phyloP scores from a whole-genome alignment of 306 rosid genomes.

The Castanea crenata region DNA sequence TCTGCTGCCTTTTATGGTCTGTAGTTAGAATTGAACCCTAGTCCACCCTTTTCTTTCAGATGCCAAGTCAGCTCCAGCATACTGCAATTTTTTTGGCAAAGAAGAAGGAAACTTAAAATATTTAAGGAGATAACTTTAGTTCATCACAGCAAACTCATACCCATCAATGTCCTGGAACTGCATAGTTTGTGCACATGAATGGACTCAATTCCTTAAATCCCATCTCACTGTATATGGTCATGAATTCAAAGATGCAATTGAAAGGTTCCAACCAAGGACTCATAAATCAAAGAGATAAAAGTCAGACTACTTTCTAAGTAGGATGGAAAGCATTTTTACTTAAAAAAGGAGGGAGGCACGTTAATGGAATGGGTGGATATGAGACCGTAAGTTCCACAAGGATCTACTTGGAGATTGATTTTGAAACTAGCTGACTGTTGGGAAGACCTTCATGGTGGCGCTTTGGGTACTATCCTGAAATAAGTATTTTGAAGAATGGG shows the following conservation, averaged over 20 bases:
- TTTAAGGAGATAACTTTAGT: neutral
- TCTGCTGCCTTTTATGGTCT: neutral
- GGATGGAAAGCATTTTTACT: neutral
- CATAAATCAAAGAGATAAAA: neutral
- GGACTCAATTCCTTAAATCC: neutral
- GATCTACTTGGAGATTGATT: neutral
- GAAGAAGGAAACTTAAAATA: neutral
- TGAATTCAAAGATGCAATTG: neutral
- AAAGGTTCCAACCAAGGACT: neutral
- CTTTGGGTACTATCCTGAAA: neutral
- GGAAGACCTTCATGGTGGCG: neutral
- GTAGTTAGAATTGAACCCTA: neutral
- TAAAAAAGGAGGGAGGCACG: neutral
- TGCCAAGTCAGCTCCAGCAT: slow-evolving; percentile 1
- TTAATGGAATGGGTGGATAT: neutral
- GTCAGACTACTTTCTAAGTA: neutral
- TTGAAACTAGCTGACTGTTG: neutral
- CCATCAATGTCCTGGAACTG: neutral
- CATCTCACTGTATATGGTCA: neutral
- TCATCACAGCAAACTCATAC: neutral
- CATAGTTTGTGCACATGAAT: neutral
- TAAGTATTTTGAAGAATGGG: neutral
- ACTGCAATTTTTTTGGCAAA: neutral
- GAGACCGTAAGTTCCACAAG: neutral
- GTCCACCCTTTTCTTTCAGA: neutral